phyloP scores from a whole-genome alignment of 192 early-diverging fungal genomes.

The Diversispora epigaea region DNA sequence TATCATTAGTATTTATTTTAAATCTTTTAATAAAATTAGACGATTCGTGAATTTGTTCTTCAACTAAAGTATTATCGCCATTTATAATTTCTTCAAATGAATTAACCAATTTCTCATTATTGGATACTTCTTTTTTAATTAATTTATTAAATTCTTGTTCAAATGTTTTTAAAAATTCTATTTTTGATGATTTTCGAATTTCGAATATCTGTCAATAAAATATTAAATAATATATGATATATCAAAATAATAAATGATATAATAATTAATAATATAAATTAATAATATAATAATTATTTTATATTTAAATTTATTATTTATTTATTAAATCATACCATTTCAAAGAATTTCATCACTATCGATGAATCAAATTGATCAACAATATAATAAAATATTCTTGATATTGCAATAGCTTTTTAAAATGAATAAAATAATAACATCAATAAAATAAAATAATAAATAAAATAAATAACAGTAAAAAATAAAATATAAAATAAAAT shows the following conservation, averaged over 20 bases:
- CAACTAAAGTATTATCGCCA: neutral
- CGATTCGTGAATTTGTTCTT: neutral
- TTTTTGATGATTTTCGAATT: neutral
- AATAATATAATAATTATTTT: neutral
- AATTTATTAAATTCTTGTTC: neutral
- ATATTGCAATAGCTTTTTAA: constrained; percentile 43
- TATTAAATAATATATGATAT: neutral
- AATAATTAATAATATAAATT: too few species aligned
- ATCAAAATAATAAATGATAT: neutral
- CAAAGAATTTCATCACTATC: constrained; percentile 38
- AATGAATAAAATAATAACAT: neutral
- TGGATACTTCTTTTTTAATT: neutral
- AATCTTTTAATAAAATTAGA: constrained; percentile 7
- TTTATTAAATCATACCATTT: constrained; percentile 32
- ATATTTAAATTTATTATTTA: neutral
- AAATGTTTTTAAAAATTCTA: neutral
- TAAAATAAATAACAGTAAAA: constrained; percentile 6
- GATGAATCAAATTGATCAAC: constrained; percentile 36
- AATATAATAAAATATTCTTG: constrained; percentile 41
- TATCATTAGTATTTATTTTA: constrained; percentile 30
- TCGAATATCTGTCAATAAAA: constrained; percentile 1
- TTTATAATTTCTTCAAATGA: constrained; percentile 16
- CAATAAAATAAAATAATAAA: neutral
- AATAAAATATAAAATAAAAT: too few species aligned
- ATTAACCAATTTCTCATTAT: neutral